Percentiles rank a stretch among this genome's conserved stretches.
Evolutionary conservation across 1,284 basidiomycete genomes (phyloP).

Genomic region (Meira nashicola): DNA sequence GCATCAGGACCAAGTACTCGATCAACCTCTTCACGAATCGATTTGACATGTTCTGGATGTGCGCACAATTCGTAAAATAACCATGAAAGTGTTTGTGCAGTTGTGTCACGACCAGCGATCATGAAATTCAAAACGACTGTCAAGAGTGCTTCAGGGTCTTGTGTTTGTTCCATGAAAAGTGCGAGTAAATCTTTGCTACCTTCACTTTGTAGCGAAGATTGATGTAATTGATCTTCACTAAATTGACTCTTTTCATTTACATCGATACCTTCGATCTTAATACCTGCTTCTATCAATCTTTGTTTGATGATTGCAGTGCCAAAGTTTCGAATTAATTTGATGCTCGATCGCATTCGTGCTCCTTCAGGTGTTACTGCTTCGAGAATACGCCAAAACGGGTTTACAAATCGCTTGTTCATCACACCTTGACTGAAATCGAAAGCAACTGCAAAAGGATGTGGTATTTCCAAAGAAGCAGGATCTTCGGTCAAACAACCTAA

Average conservation of each 20-base stretch:
- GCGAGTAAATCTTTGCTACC: slow-evolving; percentile 42
- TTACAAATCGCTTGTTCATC: slow-evolving; percentile 36
- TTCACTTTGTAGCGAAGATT: slow-evolving; percentile 14
- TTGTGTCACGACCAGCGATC: slow-evolving; percentile 25
- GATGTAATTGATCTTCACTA: not conserved
- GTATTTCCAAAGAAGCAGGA: slow-evolving; percentile 28
- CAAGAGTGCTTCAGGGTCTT: slow-evolving; percentile 33
- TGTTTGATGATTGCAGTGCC: slow-evolving; percentile 40
- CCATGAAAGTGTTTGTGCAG: slow-evolving; percentile 37
- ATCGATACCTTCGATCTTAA: not conserved
- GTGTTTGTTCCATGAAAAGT: slow-evolving; percentile 39
- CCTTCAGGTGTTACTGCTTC: slow-evolving; percentile 28
- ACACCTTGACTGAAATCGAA: slow-evolving; percentile 49
- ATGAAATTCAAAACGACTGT: slow-evolving; percentile 39
- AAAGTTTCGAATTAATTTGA: slow-evolving; percentile 41
- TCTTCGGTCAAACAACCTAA: slow-evolving; percentile 26
- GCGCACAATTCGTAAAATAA: slow-evolving; percentile 34
- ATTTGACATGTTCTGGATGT: slow-evolving; percentile 26
- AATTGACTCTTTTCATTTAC: slow-evolving; percentile 4
- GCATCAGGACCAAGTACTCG: slow-evolving; percentile 18
- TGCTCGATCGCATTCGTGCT: slow-evolving; percentile 21
- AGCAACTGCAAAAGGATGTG: slow-evolving; percentile 44
- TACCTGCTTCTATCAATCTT: slow-evolving; percentile 16
- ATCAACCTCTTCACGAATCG: slow-evolving; percentile 29
- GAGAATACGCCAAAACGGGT: slow-evolving; percentile 24